phyloP scores from a whole-genome alignment of 768 basidiomycete species.

The Tricholoma sp. region DNA sequence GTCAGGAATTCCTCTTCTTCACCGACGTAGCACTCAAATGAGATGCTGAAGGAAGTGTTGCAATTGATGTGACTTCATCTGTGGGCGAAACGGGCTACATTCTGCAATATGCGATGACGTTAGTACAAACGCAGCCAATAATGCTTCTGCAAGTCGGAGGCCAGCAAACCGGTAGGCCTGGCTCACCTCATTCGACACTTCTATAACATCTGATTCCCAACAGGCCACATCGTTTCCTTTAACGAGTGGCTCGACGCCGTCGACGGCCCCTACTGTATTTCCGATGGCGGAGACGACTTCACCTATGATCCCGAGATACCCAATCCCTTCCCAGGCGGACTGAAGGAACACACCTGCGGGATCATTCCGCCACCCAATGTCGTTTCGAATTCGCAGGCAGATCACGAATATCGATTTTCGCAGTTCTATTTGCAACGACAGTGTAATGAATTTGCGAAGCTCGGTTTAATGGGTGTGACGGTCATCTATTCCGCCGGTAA shows the following conservation, averaged over 20 bases:
- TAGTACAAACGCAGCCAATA: conserved; percentile 28
- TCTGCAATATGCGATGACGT: conserved; percentile 40
- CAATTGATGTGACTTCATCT: conserved; percentile 13
- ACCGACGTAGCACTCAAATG: neutral
- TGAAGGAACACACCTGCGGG: conserved; percentile 32
- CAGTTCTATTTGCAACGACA: conserved; percentile 33
- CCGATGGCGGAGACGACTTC: conserved; percentile 29
- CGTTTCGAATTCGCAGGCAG: conserved; percentile 36
- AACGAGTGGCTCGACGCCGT: conserved; percentile 34
- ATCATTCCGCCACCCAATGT: conserved; percentile 34
- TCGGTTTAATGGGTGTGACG: conserved; percentile 45
- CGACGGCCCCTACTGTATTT: conserved; percentile 31
- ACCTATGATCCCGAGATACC: conserved; percentile 28
- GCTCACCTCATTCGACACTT: neutral
- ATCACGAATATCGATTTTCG: conserved; percentile 32
- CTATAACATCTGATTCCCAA: neutral
- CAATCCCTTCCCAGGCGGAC: conserved; percentile 24
- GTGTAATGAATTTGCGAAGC: conserved; percentile 44
- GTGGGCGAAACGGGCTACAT: conserved; percentile 42
- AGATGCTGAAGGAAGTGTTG: conserved; percentile 10
- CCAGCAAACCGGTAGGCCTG: conserved; percentile 15
- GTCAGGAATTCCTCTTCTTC: conserved; percentile 14
- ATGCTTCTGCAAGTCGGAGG: conserved; percentile 29
- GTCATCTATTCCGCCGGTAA: conserved; percentile 39
- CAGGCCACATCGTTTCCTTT: conserved; percentile 21